Percentiles rank a stretch among this genome's conserved stretches.
Conservation (phyloP, 208 protist genomes). For the Acanthamoeba royreba region DNA sequence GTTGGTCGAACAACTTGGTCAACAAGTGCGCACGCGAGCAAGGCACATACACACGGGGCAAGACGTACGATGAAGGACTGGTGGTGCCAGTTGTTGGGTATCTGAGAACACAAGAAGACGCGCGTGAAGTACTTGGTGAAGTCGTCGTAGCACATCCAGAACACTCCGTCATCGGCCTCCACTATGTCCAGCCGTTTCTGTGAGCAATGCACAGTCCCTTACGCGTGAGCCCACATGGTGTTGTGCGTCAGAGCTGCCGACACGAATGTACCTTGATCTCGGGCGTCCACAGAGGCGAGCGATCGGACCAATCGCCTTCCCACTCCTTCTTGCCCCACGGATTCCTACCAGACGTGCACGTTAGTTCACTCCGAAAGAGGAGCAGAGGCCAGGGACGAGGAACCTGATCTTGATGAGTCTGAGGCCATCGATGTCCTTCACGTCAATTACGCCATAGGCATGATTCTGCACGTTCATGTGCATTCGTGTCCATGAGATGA, state of each 20-base stretch:
- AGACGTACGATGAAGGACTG: neutral
- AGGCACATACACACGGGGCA: neutral
- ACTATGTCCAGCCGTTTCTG: slow-evolving; percentile 24
- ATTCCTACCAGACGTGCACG: neutral
- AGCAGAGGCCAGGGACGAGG: neutral
- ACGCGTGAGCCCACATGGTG: neutral
- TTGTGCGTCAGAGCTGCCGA: neutral
- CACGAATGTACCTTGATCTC: slow-evolving; percentile 2
- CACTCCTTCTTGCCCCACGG: slow-evolving; percentile 48
- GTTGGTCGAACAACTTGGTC: neutral
- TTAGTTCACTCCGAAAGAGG: neutral
- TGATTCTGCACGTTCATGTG: neutral
- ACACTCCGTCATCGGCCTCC: slow-evolving; percentile 37
- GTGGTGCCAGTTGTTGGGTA: neutral
- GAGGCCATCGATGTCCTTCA: neutral
- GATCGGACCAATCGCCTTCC: slow-evolving; percentile 52
- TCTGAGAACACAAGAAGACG: slow-evolving; percentile 19
- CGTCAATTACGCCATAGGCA: neutral
- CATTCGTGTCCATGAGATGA: neutral
- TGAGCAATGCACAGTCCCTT: neutral
- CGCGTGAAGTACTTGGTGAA: slow-evolving; percentile 24
- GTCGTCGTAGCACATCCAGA: slow-evolving; percentile 50
- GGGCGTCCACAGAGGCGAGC: slow-evolving; percentile 20
- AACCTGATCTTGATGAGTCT: slow-evolving; percentile 17
- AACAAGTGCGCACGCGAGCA: neutral